A percentile compares a stretch with the other conserved stretches of the same genome.
phyloP scores from a whole-genome alignment of 2,329 filamentous ascomycete genomes.

The Exserohilum turcica region DNA sequence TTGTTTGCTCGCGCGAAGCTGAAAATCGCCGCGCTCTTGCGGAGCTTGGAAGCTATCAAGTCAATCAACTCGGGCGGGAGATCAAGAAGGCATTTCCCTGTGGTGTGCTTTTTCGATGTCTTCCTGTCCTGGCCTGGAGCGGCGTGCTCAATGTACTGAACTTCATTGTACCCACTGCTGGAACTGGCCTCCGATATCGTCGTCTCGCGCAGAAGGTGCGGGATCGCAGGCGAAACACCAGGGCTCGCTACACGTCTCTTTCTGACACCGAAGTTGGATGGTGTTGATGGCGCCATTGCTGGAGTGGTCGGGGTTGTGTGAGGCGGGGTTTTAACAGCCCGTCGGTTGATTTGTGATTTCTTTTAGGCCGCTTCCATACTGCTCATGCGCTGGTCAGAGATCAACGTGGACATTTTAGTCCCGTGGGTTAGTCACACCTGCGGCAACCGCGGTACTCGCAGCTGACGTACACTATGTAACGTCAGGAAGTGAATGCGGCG shows the following conservation, averaged over 20 bases:
- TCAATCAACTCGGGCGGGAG: conserved; percentile 20
- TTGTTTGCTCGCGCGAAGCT: conserved; percentile 20
- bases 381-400: neutral
- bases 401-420: conserved; percentile 5
- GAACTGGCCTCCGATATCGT: neutral
- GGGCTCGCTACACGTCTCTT: conserved; percentile 16
- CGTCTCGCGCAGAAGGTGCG: conserved; percentile 1
- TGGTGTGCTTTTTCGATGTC: neutral
- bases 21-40: neutral
- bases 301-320: neutral
- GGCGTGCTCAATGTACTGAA: neutral
- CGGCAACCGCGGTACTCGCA: conserved; percentile 14
- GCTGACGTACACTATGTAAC: conserved; percentile 2
- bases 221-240: neutral
- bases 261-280: conserved; percentile 1
- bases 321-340: neutral
- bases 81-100: conserved; percentile 1
- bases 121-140: neutral
- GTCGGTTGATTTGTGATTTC: neutral
- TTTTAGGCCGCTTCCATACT: neutral
- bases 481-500: conserved; percentile 4
- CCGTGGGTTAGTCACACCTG: conserved; percentile 4
- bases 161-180: neutral
- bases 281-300: conserved; percentile 10
- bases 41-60: conserved; percentile 10